Evolutionary conservation across 2,329 filamentous ascomycete species (phyloP).

Genomic region (Colletotrichum karsti): DNA sequence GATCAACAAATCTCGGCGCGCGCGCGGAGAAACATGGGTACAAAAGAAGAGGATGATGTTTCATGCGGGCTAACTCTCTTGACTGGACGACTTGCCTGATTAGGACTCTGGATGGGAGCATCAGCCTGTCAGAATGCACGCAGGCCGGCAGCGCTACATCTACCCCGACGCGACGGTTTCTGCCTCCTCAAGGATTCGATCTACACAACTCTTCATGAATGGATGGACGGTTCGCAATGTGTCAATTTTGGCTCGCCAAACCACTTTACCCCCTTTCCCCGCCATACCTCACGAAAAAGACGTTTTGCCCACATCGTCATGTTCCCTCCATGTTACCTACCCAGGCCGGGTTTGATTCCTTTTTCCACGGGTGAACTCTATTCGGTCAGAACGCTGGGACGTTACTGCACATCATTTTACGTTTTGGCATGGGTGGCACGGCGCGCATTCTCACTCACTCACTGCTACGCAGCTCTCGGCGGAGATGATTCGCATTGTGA

Average conservation of each 20-base stretch:
- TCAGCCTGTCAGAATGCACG: conserved; percentile 23
- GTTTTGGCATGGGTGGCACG: conserved; percentile 27
- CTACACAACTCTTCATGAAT: neutral
- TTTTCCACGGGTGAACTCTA: conserved; percentile 11
- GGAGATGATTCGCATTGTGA: conserved; percentile 12
- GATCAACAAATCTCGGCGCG: neutral
- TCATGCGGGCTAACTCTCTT: neutral
- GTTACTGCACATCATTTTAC: conserved; percentile 25
- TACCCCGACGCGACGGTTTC: too few species aligned
- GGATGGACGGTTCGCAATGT: too few species aligned
- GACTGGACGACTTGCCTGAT: conserved; percentile 24
- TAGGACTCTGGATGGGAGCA: conserved; percentile 19
- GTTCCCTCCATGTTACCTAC: neutral
- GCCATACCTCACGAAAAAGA: neutral
- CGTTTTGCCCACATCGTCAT: neutral
- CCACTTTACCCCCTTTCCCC: neutral
- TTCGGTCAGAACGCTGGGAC: conserved; percentile 2
- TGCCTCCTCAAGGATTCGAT: neutral
- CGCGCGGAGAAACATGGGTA: neutral
- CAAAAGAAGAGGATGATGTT: neutral
- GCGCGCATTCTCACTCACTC: neutral
- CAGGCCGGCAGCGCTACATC: neutral
- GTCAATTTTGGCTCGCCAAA: too few species aligned
- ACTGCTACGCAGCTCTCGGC: neutral
- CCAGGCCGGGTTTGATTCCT: neutral